Evolutionary conservation across 2,329 filamentous ascomycete genomes (phyloP).

Genomic region (Fusarium sp.): DNA sequence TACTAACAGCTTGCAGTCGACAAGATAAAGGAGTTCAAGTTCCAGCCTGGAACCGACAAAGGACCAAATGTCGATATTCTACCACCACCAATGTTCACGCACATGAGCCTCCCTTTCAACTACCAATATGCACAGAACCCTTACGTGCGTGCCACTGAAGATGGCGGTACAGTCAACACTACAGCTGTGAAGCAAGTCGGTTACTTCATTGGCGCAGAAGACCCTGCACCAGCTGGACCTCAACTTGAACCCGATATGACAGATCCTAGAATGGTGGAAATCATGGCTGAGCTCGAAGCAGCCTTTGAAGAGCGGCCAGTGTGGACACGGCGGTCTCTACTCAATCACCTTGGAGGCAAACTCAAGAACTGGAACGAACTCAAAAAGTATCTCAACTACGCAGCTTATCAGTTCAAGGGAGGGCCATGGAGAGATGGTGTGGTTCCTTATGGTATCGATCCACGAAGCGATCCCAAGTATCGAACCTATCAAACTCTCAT

Average conservation of each 20-base stretch:
- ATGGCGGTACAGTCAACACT: constrained; percentile 66
- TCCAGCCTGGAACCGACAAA: constrained; percentile 69
- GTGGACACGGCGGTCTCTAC: constrained; percentile 84
- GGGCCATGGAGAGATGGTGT: constrained; percentile 93
- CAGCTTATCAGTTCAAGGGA: constrained; percentile 90
- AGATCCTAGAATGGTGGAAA: constrained; percentile 68
- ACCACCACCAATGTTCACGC: constrained; percentile 81
- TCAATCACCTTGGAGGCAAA: constrained; percentile 72
- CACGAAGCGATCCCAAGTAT: constrained; percentile 77
- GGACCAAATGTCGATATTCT: constrained; percentile 74
- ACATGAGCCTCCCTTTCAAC: constrained; percentile 77
- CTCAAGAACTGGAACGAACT: constrained; percentile 66
- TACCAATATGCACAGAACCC: constrained; percentile 89
- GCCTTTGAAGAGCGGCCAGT: constrained; percentile 80
- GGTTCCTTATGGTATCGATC: constrained; percentile 86
- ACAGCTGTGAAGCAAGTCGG: constrained; percentile 67
- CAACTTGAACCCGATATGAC: constrained; percentile 66
- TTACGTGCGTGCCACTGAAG: constrained; percentile 71
- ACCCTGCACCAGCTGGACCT: constrained; percentile 70
- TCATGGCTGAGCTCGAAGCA: constrained; percentile 70
- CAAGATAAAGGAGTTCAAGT: constrained; percentile 68
- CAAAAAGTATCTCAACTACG: constrained; percentile 81
- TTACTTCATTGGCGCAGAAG: constrained; percentile 68
- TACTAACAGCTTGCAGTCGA: constrained; percentile 49
- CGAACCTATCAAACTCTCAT: constrained; percentile 89